Evolutionary conservation across 257 asterid genomes (phyloP).

Genomic region (Nicotiana otophora): DNA sequence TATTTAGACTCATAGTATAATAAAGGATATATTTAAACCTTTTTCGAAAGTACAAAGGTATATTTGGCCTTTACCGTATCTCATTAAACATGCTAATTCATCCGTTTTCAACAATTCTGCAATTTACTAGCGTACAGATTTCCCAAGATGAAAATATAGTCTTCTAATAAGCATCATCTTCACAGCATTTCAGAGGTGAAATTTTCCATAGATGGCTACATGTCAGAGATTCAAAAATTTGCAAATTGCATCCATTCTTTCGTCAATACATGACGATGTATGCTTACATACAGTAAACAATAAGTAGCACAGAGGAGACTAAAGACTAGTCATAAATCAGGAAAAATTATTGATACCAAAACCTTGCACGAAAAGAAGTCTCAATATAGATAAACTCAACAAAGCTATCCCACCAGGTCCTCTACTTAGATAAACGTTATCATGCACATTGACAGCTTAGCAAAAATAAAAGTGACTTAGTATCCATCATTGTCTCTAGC

Average conservation of each 20-base stretch:
- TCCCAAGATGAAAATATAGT: too few relatives aligned
- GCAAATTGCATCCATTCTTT: neutral
- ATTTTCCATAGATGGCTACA: neutral
- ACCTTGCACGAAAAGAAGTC: neutral
- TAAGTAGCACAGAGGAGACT: neutral
- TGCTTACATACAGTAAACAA: neutral
- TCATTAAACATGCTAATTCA: too few relatives aligned
- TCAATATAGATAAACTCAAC: neutral
- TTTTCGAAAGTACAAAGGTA: too few relatives aligned
- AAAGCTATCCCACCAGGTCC: neutral
- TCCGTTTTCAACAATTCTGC: too few relatives aligned
- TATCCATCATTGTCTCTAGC: constrained; percentile 30
- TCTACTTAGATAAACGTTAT: neutral
- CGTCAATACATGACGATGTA: neutral
- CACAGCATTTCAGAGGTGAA: neutral
- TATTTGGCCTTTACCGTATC: too few relatives aligned
- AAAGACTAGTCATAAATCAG: neutral
- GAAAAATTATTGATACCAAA: neutral
- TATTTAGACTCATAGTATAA: too few relatives aligned
- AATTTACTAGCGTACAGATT: too few relatives aligned
- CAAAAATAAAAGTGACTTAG: constrained; percentile 17
- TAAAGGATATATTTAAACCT: too few relatives aligned
- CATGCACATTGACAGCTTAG: constrained; percentile 24
- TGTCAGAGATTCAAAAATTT: neutral
- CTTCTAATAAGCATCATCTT: too few relatives aligned